Base-by-base conservation (phyloP, 2,329 filamentous ascomycete species). In the Arthrobotrys sinensis region DNA sequence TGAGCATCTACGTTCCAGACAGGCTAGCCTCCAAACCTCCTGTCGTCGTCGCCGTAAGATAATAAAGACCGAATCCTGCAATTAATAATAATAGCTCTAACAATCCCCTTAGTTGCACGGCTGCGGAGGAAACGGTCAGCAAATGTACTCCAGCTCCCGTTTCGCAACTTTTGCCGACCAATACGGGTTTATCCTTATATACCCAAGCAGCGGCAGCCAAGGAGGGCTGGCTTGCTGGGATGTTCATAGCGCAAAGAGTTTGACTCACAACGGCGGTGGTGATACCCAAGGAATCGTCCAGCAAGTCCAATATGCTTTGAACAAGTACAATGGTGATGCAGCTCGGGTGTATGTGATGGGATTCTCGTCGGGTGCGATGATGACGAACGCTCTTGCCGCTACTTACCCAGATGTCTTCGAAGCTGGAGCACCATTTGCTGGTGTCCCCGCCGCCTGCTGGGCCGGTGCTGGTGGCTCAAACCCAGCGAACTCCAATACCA, bases 1-100 rank as follows among this genome's bases (percentile, higher is more conserved):
- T 89, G 83, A 88, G 87, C 84, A 87, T 89, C 69, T 87, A 87
- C 70, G 85, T 86, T 6, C 80, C 80, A 2, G 72, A 66, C n/a
- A 46, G 55, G 38, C 48, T 83, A 10, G 81, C 82, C 14, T 46
- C 73, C n/a, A 82, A 80, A 8, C 82, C 82, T 11, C 73, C 82
- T 12, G 46, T 83, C 19, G 76, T 83, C 19, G 80, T 82, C 21
- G 80, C 69, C 3, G 80, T 81, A 76, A 32, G 77, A 28, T 76
- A 50, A 7, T 24, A 28, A 12, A 57, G 11, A 38, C 45, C 55
- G 45, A 19, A 5, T 0, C 16, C 5, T n/a, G 11, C 3, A n/a
- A 34, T 28, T 16, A 24, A 50, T 34, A 11, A 4, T 36, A 11
- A 32, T 16, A n/a, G 32, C 16, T 11, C 57, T 52, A 32, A 21